phyloP scores from a whole-genome alignment of 192 early-diverging fungal genomes.

The Kickxella alabastrina region DNA sequence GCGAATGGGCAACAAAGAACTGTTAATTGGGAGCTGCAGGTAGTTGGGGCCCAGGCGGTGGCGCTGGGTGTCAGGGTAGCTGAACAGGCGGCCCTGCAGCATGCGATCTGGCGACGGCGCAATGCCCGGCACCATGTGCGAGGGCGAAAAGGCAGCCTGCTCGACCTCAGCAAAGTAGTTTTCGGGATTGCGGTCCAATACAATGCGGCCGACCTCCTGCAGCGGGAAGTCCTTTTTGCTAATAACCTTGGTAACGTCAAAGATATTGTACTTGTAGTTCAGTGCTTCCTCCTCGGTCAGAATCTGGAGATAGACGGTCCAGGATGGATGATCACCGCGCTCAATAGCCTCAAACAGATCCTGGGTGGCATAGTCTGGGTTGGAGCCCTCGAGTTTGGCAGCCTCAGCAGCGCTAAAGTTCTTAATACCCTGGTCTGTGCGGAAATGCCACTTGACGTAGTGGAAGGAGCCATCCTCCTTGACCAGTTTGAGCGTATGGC shows the following conservation, averaged over 20 bases:
- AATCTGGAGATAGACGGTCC: slow-evolving; percentile 63
- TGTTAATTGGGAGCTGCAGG: slow-evolving; percentile 68
- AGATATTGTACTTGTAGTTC: slow-evolving; percentile 60
- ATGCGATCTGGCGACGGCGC: slow-evolving; percentile 63
- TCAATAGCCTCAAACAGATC: slow-evolving; percentile 16
- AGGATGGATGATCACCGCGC: slow-evolving; percentile 60
- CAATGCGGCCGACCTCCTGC: slow-evolving; percentile 65
- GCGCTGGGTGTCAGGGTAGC: slow-evolving; percentile 69
- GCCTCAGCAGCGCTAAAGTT: neutral
- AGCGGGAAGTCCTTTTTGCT: slow-evolving; percentile 65
- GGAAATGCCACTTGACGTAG: slow-evolving; percentile 83
- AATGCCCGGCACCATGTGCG: slow-evolving; percentile 66
- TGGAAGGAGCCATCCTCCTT: slow-evolving; percentile 57
- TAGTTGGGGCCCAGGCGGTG: slow-evolving; percentile 75
- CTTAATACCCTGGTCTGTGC: slow-evolving; percentile 53
- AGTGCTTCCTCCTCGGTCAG: slow-evolving; percentile 57
- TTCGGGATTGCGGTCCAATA: slow-evolving; percentile 65
- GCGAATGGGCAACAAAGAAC: slow-evolving; percentile 41
- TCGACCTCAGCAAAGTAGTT: slow-evolving; percentile 79
- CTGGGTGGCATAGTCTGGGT: slow-evolving; percentile 3
- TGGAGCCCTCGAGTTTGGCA: too few species aligned
- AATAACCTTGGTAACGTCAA: slow-evolving; percentile 65
- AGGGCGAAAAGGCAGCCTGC: slow-evolving; percentile 70
- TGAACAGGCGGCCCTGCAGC: slow-evolving; percentile 70
- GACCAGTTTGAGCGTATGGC: slow-evolving; percentile 67